Base-by-base conservation (phyloP, 805 yeast species). In the Hanseniaspora jakobsenii region DNA sequence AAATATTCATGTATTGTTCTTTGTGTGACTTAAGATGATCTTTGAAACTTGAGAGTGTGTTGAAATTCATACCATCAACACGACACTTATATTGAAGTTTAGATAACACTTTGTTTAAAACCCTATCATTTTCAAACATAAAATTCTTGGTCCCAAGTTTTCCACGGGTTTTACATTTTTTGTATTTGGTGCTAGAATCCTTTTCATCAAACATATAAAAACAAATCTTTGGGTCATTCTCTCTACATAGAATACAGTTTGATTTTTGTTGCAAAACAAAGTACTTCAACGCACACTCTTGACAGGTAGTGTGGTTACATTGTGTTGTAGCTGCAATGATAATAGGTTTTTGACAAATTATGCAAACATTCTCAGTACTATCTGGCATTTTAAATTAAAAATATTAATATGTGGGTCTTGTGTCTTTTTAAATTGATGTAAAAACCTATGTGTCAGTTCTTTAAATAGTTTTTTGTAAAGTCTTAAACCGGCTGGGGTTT, bases 221-320 rank as follows among this genome's bases (percentile, higher is more conserved):
- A 30, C 34, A 51, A 58, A 42, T 32, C 36, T 42, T 42, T 7
- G 46, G 46, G 29, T 42, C 46, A 4, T 32, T 36, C 13, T 42
- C 36, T 55, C 98, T 75, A 61, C 99, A 91, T 34, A 85, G 78
- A 38, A 87, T 67, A 66, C 99, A 91, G 16, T 72, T 66, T 26
- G 68, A 70, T 61, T 82, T 84, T 19, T 72, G 69, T 61, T 81
- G 86, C 13, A 89, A 63, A 0, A 86, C 87, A 35, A 95, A 67
- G 55, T 85, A 86, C 51, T 95, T 70, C 51, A 89, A 72, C 0
- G 84, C 67, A 65, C 99, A 91, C 36, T 59, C 63, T 56, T 85
- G 83, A 60, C 99, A 91, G 0, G 86, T 76, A 27, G 67, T 71
- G 58, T 91, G 97, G 53, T 78, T 77, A 61, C 99, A 91, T 0